Conservation (phyloP, 208 protist species). For the Trypanosoma cruzi region DNA sequence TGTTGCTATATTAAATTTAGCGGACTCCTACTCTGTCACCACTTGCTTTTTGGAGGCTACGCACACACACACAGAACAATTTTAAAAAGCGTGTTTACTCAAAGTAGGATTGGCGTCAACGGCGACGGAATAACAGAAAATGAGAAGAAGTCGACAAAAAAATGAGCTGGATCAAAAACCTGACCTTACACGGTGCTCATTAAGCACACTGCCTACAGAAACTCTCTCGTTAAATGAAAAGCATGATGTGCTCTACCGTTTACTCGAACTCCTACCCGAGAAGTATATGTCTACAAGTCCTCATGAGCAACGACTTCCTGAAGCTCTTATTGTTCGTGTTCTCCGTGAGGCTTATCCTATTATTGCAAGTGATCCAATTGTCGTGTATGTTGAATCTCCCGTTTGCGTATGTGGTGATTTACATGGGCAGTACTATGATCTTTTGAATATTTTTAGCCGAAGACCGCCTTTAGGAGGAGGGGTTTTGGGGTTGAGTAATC, state of each 20-base stretch:
- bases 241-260: slow-evolving; percentile 73
- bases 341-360: slow-evolving; percentile 51
- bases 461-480: slow-evolving; percentile 64
- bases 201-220: slow-evolving; percentile 59
- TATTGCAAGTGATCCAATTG: slow-evolving; percentile 68
- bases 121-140: background rate
- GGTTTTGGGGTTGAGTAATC: slow-evolving; percentile 31
- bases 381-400: slow-evolving; percentile 75
- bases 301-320: slow-evolving; percentile 64
- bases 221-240: slow-evolving; percentile 64
- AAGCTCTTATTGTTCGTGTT: slow-evolving; percentile 69
- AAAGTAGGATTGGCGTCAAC: too few species aligned
- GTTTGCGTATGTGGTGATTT: slow-evolving; percentile 98
- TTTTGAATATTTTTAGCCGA: slow-evolving; percentile 95
- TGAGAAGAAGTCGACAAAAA: background rate
- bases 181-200: slow-evolving; percentile 46
- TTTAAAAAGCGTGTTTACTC: too few species aligned
- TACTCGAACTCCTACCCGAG: slow-evolving; percentile 71
- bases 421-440: slow-evolving; percentile 98
- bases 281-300: slow-evolving; percentile 57
- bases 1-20: background rate
- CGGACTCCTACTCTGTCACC: too few species aligned
- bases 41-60: too few species aligned
- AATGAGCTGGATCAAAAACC: slow-evolving; percentile 15
- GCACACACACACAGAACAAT: too few species aligned